Evolutionary conservation across 2,329 filamentous ascomycete species (phyloP), one percentile per base, ranked within the genome.

Genomic region (Sporothrix humicola): DNA sequence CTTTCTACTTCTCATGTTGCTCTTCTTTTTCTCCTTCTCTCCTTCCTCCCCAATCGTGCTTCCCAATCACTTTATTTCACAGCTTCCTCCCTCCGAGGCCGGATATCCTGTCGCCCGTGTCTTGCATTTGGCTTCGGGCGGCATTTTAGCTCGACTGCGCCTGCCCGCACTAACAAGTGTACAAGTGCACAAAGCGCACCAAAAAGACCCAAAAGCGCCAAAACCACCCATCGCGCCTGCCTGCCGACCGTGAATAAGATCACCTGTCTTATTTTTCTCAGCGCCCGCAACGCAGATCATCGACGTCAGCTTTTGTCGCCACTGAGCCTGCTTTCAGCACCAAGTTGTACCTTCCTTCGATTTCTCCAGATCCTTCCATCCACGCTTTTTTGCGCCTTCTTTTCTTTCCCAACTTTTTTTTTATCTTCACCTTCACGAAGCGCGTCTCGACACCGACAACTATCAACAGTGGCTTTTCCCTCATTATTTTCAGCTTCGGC

Each of bases 241-340:
- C 61, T 26, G 15, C 44, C 46, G 46, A 23, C 20, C 42, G 20
- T 56, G 66, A 56, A 69, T 69, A 69, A 69, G 66, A 54, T 56
- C 66, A 56, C 48, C 50, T 56, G 50, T 42, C 66, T 69, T 42
- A n/a, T 17, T 42, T 56, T 52, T 69, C 48, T 69, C 66, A 56
- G 48, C 50, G 17, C 31, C 50, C 17, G 44, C 46, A 56, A 37
- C 48, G 48, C 26, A 44, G 48, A 54, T 69, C 48, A 56, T 69
- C 66, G 48, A 69, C 66, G 66, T 69, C 65, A 54, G 48, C 63
- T 69, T 69, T 69, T 66, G 46, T 69, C 50, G 66, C 66, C 66
- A 69, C 66, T 42, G 66, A 42, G 50, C 63, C 20, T 15, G n/a
- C 17, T 15, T 48, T 9, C 5, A 23, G 52, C 61, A 26, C 20